Conservation (phyloP, 768 basidiomycete species). For the Dentipellis sp. region DNA sequence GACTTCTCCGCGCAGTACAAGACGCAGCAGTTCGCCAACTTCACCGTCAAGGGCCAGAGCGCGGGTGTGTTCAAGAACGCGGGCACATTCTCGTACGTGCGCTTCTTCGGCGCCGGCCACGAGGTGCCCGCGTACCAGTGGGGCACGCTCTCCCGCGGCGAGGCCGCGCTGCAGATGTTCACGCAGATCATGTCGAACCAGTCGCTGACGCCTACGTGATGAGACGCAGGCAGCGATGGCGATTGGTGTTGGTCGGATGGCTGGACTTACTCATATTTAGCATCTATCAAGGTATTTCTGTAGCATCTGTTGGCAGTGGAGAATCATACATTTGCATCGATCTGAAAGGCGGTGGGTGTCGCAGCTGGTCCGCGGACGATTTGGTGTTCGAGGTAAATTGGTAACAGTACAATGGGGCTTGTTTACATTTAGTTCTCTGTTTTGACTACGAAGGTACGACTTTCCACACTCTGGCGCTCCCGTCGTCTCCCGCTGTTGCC, state of each 20-base stretch:
- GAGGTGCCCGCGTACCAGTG: constrained; percentile 22
- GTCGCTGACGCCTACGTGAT: constrained; percentile 17
- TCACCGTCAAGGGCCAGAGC: constrained; percentile 38
- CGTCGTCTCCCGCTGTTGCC: constrained; percentile 85
- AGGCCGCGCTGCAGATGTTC: constrained; percentile 23
- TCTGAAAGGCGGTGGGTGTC: too few species aligned
- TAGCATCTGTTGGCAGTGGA: too few species aligned
- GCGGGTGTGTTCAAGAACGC: constrained; percentile 52
- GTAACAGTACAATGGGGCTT: neutral
- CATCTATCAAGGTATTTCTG: too few species aligned
- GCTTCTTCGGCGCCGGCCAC: constrained; percentile 35
- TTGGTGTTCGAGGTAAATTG: neutral
- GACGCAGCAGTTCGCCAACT: constrained; percentile 34
- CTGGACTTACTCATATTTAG: too few species aligned
- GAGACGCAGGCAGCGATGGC: too few species aligned
- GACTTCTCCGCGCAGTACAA: constrained; percentile 33
- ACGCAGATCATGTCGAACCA: constrained; percentile 21
- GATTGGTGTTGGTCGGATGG: too few species aligned
- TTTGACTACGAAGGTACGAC: constrained; percentile 16
- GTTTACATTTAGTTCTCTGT: neutral
- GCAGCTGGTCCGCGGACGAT: neutral
- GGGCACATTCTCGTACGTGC: constrained; percentile 46
- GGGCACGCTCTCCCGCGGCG: constrained; percentile 15
- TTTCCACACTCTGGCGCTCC: constrained; percentile 72
- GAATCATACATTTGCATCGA: too few species aligned